phyloP scores from a whole-genome alignment of 2,329 filamentous ascomycete genomes.

The Colletotrichum navitas region DNA sequence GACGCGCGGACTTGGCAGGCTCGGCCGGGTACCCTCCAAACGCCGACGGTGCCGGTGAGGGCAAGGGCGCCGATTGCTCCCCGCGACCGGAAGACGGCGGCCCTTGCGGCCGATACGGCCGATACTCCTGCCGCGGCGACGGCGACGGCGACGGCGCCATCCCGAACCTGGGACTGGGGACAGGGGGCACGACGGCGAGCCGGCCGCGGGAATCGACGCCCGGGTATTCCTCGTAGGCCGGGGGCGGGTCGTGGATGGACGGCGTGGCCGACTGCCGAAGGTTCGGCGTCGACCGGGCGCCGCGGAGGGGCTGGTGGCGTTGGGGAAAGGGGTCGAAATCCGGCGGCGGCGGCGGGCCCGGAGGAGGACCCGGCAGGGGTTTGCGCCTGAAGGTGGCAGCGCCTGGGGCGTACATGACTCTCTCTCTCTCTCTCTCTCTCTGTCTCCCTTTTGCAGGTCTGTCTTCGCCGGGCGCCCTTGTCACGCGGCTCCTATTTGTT shows the following conservation, averaged over 20 bases:
- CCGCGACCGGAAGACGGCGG: background rate
- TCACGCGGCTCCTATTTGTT: background rate
- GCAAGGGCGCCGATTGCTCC: background rate
- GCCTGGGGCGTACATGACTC: conserved; percentile 32
- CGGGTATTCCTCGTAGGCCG: conserved; percentile 36
- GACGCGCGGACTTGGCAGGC: background rate
- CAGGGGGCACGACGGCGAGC: conserved; percentile 5
- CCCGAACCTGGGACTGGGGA: background rate
- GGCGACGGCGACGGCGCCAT: conserved; percentile 8
- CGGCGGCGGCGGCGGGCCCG: conserved; percentile 36
- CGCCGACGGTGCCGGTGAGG: background rate
- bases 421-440: background rate
- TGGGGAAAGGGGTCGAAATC: conserved; percentile 38
- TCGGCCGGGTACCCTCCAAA: background rate
- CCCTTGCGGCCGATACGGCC: conserved; percentile 3
- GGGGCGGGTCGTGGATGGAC: conserved; percentile 26
- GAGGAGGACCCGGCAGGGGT: conserved; percentile 38
- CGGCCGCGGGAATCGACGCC: conserved; percentile 23
- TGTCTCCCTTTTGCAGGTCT: background rate
- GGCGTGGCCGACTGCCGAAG: conserved; percentile 24
- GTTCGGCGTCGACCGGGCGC: conserved; percentile 36
- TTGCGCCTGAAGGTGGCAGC: conserved; percentile 30
- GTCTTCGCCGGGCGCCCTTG: background rate
- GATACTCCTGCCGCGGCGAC: background rate
- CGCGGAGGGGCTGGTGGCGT: conserved; percentile 24